These are phyloP conservation scores for Xylaria sp. DNA, from an alignment of 2,329 filamentous ascomycete species.

Conservation along the genomic window DNA sequence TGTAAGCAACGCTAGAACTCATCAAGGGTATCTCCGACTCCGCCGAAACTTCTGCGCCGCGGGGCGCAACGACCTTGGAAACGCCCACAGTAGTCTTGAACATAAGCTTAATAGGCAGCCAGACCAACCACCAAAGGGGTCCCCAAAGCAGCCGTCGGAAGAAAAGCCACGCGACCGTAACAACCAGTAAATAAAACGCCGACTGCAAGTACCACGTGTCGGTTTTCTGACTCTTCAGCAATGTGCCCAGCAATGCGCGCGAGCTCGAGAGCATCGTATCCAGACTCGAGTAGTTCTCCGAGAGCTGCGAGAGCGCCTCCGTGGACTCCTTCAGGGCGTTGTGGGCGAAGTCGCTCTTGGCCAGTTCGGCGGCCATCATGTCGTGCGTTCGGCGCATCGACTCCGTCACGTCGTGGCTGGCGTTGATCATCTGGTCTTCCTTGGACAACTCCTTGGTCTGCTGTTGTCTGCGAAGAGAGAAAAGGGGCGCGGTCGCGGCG, in stretches of 20 bases:
- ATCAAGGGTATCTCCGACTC: slow-evolving; percentile 24
- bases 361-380: slow-evolving; percentile 78
- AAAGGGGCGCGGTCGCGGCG: slow-evolving; percentile 23
- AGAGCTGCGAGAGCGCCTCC: slow-evolving; percentile 71
- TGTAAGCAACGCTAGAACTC: slow-evolving; percentile 20
- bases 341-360: slow-evolving; percentile 81
- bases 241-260: slow-evolving; percentile 66
- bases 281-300: slow-evolving; percentile 74
- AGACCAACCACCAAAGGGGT: slow-evolving; percentile 83
- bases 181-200: slow-evolving; percentile 73
- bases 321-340: slow-evolving; percentile 83
- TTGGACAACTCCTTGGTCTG: slow-evolving; percentile 36
- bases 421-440: slow-evolving; percentile 66
- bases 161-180: slow-evolving; percentile 76
- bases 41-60: slow-evolving; percentile 28
- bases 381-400: slow-evolving; percentile 81
- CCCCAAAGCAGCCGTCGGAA: slow-evolving; percentile 84
- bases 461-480: slow-evolving; percentile 33
- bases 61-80: slow-evolving; percentile 46
- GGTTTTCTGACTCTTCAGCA: slow-evolving; percentile 85
- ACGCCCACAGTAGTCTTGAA: slow-evolving; percentile 55
- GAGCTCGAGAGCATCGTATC: slow-evolving; percentile 72
- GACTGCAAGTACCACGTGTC: slow-evolving; percentile 98
- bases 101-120: slow-evolving; percentile 68
- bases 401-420: slow-evolving; percentile 76